These are phyloP conservation scores for Dactylorhiza incarnata DNA, from an alignment of 106 monocot genomes.

Conservation along the genomic window DNA sequence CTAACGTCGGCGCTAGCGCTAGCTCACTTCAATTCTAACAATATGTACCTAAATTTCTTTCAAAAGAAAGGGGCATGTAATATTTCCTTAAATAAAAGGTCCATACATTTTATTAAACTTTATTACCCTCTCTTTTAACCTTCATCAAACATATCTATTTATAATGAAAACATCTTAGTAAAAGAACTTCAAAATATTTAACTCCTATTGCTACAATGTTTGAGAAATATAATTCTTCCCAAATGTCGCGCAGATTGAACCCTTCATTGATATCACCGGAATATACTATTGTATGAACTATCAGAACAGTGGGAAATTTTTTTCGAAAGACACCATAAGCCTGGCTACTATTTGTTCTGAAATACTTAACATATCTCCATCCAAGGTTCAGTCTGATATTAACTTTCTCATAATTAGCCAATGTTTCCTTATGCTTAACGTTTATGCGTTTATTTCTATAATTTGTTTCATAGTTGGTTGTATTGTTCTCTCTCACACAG, in stretches of 20 bases:
- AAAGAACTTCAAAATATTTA: not conserved
- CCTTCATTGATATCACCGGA: slow-evolving; percentile 84
- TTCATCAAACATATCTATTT: not conserved
- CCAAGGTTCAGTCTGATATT: slow-evolving; percentile 53
- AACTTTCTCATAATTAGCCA: not conserved
- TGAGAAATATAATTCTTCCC: not conserved
- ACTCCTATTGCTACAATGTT: not conserved
- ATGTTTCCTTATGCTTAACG: not conserved
- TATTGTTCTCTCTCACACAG: no score
- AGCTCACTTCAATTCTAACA: no score
- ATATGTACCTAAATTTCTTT: not conserved
- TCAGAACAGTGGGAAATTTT: slow-evolving; percentile 26
- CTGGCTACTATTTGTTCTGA: slow-evolving; percentile 81
- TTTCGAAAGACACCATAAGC: slow-evolving; percentile 73
- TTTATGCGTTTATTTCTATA: not conserved
- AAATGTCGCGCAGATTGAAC: slow-evolving; percentile 57
- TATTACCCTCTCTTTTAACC: not conserved
- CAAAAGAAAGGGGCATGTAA: not conserved
- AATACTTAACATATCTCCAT: slow-evolving; percentile 60
- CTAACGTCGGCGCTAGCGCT: no score
- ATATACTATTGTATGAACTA: slow-evolving; percentile 54
- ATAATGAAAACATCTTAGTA: not conserved
- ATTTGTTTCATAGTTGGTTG: no score
- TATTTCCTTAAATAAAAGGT: not conserved
- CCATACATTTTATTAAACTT: not conserved